Base-by-base conservation (phyloP, 108 stramenopile genomes). In the Discostella stelligeroides region DNA sequence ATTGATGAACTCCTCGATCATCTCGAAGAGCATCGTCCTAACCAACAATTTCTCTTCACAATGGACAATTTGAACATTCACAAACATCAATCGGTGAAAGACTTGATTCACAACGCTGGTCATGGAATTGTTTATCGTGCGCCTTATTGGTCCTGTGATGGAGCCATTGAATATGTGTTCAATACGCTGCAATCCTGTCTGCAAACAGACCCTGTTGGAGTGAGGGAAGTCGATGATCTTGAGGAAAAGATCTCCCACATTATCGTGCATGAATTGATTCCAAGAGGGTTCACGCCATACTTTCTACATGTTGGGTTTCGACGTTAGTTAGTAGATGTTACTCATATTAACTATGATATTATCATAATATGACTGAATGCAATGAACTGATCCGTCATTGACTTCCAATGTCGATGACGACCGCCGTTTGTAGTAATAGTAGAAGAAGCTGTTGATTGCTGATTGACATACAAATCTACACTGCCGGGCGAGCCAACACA, bases 21-120 rank as follows among this genome's bases (percentile, higher is more conserved):
- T 21, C 12, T 54, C 9, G 12, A 6, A 7, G 7, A 23, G 25
- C 10, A 46, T 63, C 61, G 43, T 43, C 43, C 61, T 23, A 21
- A 23, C 13, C 34, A 43, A 23, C 27, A 7, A n/a, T 63, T 63
- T 18, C 8, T 46, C 39, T 66, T 66, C 23, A 66, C 30, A 14
- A 66, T 66, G 48, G 65, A 66, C 24, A 66, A 66, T 27, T n/a
- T 66, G 14, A 34, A 54, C 25, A 47, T 54, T 51, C 65, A 66
- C 23, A 2, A 54, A 6, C 43, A 66, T 54, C 65, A 49, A 11
- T 7, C 1, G 6, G 21, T 66, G 11, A 5, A 54, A 5, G 4
- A 39, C 9, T 30, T 54, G 51, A 66, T 66, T 23, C 7, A 2
- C 18, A 20, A 0, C 27, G 13, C 34, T 7, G 65, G 65, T 8